A percentile compares a stretch with the other conserved stretches of the same genome.
Conservation (phyloP, 176 grass and related monocot species). For the Canna indica region DNA sequence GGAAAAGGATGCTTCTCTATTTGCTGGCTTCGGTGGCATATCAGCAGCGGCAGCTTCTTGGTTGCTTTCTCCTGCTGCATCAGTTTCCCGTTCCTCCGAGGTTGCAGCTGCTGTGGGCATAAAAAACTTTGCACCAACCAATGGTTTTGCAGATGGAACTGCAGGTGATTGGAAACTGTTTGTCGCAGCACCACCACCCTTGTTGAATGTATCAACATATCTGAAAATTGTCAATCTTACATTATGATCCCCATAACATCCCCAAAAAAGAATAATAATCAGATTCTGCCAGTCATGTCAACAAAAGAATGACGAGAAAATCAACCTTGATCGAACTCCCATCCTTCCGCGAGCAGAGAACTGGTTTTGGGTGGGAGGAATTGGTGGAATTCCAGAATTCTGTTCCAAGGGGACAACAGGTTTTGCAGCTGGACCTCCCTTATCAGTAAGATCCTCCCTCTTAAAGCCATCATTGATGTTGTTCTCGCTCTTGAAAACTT, state of each 20-base stretch:
- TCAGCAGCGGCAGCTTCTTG: conserved; percentile 34
- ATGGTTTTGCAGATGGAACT: conserved; percentile 43
- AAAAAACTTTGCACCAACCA: conserved; percentile 69
- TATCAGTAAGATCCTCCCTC: conserved; percentile 28
- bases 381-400: conserved; percentile 60
- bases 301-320: not conserved
- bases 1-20: conserved; percentile 41
- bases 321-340: conserved; percentile 82
- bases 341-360: conserved; percentile 75
- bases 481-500: conserved; percentile 21
- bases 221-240: not conserved
- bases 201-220: conserved; percentile 64
- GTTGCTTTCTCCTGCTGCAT: conserved; percentile 31
- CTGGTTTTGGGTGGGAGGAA: conserved; percentile 80
- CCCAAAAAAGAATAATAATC: not conserved
- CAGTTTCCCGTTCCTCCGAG: conserved; percentile 28
- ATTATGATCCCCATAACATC: no score
- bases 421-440: conserved; percentile 31
- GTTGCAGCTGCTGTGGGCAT: conserved; percentile 36
- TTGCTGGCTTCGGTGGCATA: conserved; percentile 34
- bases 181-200: conserved; percentile 34
- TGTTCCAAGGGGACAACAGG: conserved; percentile 31
- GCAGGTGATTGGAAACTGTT: conserved; percentile 47
- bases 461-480: conserved; percentile 39
- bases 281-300: not conserved